phyloP scores from a whole-genome alignment of 306 rosid genomes.

The Vicia sativa region DNA sequence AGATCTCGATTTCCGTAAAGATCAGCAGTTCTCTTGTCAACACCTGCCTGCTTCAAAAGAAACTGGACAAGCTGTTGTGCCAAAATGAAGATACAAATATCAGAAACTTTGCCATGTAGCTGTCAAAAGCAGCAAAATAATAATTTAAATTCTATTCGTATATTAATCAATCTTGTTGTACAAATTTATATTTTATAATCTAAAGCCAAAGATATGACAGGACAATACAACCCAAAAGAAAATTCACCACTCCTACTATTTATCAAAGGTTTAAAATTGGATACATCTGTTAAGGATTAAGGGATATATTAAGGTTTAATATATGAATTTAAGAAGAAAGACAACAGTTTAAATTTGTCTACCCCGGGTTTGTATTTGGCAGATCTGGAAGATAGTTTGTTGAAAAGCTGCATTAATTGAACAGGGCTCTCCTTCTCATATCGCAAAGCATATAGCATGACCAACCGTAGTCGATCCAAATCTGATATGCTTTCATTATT shows the following conservation, averaged over 20 bases:
- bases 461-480: slow-evolving; percentile 73
- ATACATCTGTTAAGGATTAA: not conserved
- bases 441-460: slow-evolving; percentile 91
- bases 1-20: slow-evolving; percentile 88
- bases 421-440: slow-evolving; percentile 95
- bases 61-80: slow-evolving; percentile 89
- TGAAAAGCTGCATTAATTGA: slow-evolving; percentile 85
- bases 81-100: slow-evolving; percentile 47
- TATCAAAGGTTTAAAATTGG: slow-evolving; percentile 39
- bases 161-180: slow-evolving; percentile 15
- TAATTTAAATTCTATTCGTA: slow-evolving; percentile 21
- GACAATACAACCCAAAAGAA: slow-evolving; percentile 3
- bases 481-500: slow-evolving; percentile 77
- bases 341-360: slow-evolving; percentile 32
- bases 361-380: slow-evolving; percentile 84
- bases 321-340: slow-evolving; percentile 27
- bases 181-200: slow-evolving; percentile 30
- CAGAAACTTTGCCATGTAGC: slow-evolving; percentile 37
- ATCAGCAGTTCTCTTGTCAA: slow-evolving; percentile 89
- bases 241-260: slow-evolving; percentile 3
- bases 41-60: slow-evolving; percentile 96
- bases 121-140: slow-evolving; percentile 14
- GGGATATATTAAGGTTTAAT: no score
- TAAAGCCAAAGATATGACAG: slow-evolving; percentile 25
- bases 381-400: slow-evolving; percentile 73